These are phyloP conservation scores for Suillus tomentosus DNA, from an alignment of 768 basidiomycete species.

Conservation along the genomic window DNA sequence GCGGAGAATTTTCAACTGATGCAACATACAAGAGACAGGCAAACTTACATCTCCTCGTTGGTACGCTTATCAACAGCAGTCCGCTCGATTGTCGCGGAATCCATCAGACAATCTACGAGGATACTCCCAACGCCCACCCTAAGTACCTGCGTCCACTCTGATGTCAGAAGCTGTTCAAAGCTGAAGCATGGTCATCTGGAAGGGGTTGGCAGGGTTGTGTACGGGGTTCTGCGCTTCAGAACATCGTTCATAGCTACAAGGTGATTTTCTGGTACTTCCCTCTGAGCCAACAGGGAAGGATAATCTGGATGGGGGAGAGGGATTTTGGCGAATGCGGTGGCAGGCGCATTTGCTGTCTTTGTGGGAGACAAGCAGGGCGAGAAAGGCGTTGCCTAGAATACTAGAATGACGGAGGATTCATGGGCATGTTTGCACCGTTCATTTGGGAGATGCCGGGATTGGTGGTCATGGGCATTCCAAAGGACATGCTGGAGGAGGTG, in stretches of 20 bases:
- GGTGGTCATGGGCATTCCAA: constrained; percentile 18
- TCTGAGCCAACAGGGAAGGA: too few species aligned
- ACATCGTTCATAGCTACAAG: constrained; percentile 50
- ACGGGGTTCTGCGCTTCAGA: constrained; percentile 46
- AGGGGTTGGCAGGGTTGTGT: constrained; percentile 70
- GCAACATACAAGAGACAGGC: too few species aligned
- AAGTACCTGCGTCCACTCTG: too few species aligned
- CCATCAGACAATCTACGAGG: too few species aligned
- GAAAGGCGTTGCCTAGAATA: constrained; percentile 67
- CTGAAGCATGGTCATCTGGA: constrained; percentile 46
- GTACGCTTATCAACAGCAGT: too few species aligned
- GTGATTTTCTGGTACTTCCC: too few species aligned
- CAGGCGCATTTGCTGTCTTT: constrained; percentile 49
- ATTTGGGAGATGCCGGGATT: constrained; percentile 11
- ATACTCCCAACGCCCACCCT: too few species aligned
- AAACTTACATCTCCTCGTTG: too few species aligned
- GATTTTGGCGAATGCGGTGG: too few species aligned
- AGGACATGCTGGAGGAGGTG: constrained; percentile 19
- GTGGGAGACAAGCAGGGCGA: constrained; percentile 48
- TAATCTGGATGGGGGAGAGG: constrained; percentile 23
- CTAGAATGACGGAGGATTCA: constrained; percentile 15
- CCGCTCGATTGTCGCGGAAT: too few species aligned
- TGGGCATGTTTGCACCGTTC: constrained; percentile 14
- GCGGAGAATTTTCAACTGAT: too few species aligned
- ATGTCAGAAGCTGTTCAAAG: constrained; percentile 46